These are phyloP conservation scores for Coelastrella sp. DNA, from an alignment of 139 green algal species.

Conservation along the genomic window DNA sequence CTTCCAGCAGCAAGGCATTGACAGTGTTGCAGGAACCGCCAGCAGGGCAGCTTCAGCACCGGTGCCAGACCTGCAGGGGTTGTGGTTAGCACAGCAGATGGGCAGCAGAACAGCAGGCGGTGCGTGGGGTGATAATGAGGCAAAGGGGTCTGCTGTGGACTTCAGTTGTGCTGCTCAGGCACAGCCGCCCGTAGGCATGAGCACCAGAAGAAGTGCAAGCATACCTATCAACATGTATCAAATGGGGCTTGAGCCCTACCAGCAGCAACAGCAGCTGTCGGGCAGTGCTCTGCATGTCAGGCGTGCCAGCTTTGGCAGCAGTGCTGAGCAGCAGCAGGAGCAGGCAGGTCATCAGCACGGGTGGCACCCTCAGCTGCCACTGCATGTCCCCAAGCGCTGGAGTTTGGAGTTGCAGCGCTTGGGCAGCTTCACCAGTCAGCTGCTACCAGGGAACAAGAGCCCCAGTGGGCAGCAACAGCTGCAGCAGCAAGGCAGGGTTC, in stretches of 20 bases:
- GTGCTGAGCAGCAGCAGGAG: conserved; percentile 13
- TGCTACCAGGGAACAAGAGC: conserved; percentile 15
- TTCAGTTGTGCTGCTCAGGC: neutral
- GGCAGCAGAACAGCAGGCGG: neutral
- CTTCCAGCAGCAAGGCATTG: conserved; percentile 13
- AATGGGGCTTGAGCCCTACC: neutral
- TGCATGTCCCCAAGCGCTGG: conserved; percentile 42
- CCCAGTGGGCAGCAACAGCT: conserved; percentile 35
- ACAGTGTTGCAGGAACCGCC: neutral
- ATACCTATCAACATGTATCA: conserved; percentile 43
- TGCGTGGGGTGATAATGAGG: conserved; percentile 32
- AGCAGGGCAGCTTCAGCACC: conserved; percentile 14
- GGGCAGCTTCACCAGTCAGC: conserved; percentile 43
- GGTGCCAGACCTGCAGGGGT: neutral
- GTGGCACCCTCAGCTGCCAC: neutral
- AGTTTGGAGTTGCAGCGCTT: conserved; percentile 46
- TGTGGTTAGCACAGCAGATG: conserved; percentile 7
- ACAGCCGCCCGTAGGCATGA: neutral
- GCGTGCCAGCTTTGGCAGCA: neutral
- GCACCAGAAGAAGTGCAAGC: conserved; percentile 24
- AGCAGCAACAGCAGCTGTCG: conserved; percentile 44
- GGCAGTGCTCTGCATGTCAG: neutral
- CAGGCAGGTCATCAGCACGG: neutral
- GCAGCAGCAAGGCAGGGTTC: neutral
- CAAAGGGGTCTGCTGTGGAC: neutral